These are phyloP conservation scores for Fusarium nurragi DNA, from an alignment of 2,329 filamentous ascomycete genomes.

Conservation along the genomic window DNA sequence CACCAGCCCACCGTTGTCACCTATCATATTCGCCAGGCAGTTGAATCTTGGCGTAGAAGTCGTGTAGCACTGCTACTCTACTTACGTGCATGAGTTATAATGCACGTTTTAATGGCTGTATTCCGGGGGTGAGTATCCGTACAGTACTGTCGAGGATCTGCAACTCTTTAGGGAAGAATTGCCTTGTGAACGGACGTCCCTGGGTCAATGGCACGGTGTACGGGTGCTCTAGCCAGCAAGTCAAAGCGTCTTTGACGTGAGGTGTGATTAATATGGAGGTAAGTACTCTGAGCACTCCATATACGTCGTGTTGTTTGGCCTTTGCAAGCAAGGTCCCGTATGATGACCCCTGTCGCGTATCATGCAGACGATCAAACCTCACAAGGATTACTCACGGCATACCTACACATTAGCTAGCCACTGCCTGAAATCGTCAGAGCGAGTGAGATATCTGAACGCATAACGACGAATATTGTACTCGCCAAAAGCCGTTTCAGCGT, in stretches of 20 bases:
- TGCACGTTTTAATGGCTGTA: constrained; percentile 2
- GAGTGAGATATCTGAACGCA: neutral
- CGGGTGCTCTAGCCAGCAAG: neutral
- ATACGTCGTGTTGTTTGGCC: no score
- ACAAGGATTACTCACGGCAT: neutral
- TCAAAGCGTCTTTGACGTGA: constrained; percentile 16
- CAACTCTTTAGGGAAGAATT: neutral
- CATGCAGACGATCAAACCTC: constrained; percentile 8
- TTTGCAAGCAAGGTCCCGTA: neutral
- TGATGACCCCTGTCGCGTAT: constrained; percentile 18
- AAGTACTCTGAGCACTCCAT: no score
- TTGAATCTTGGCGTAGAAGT: neutral
- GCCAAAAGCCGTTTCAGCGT: neutral
- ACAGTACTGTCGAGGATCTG: neutral
- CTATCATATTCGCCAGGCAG: constrained; percentile 20
- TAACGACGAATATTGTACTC: neutral
- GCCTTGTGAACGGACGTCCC: neutral
- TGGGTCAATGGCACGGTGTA: neutral
- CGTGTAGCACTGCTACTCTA: neutral
- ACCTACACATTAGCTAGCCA: neutral
- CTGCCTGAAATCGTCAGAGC: neutral
- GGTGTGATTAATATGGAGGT: neutral
- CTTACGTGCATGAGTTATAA: constrained; percentile 10
- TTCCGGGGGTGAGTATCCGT: neutral
- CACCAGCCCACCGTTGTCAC: constrained; percentile 13